Evolutionary conservation across 495 filamentous ascomycete genomes (phyloP).

Genomic region (Polyplosphaeria fusca): DNA sequence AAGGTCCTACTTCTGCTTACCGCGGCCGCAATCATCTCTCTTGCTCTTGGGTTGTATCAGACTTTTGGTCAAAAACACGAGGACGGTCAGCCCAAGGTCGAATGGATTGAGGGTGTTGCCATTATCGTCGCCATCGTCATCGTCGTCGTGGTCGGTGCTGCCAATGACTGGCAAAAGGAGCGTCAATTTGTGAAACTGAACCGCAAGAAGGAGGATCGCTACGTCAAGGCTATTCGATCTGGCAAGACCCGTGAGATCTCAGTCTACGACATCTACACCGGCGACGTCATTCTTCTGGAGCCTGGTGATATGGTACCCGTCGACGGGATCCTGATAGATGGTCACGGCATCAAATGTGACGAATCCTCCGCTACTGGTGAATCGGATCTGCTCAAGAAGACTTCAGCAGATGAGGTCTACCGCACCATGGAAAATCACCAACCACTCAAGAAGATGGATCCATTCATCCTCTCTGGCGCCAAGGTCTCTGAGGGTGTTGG

Average conservation of each 20-base stretch:
- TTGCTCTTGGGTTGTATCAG: constrained; percentile 76
- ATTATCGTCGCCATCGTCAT: constrained; percentile 48
- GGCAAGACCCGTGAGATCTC: constrained; percentile 74
- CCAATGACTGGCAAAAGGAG: constrained; percentile 50
- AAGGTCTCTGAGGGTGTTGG: constrained; percentile 92
- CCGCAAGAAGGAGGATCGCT: constrained; percentile 51
- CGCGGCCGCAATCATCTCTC: constrained; percentile 72
- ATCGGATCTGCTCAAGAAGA: constrained; percentile 67
- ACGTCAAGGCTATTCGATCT: constrained; percentile 72
- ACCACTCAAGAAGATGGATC: constrained; percentile 77
- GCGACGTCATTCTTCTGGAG: constrained; percentile 79
- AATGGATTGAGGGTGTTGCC: constrained; percentile 51
- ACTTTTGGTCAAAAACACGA: constrained; percentile 47
- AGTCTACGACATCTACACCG: constrained; percentile 75
- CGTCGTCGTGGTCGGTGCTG: constrained; percentile 46
- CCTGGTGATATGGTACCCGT: constrained; percentile 75
- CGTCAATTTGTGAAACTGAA: constrained; percentile 49
- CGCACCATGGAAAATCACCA: constrained; percentile 73
- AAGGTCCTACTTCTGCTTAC: constrained; percentile 78
- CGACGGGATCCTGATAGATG: constrained; percentile 40
- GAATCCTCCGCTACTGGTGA: constrained; percentile 69
- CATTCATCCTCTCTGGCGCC: constrained; percentile 88
- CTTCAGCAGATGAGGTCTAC: constrained; percentile 69
- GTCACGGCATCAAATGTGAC: constrained; percentile 61
- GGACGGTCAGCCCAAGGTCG: constrained; percentile 37